These are phyloP conservation scores for Pterothamnion heteromorphum DNA, from an alignment of 31 red algal species.

Conservation along the genomic window DNA sequence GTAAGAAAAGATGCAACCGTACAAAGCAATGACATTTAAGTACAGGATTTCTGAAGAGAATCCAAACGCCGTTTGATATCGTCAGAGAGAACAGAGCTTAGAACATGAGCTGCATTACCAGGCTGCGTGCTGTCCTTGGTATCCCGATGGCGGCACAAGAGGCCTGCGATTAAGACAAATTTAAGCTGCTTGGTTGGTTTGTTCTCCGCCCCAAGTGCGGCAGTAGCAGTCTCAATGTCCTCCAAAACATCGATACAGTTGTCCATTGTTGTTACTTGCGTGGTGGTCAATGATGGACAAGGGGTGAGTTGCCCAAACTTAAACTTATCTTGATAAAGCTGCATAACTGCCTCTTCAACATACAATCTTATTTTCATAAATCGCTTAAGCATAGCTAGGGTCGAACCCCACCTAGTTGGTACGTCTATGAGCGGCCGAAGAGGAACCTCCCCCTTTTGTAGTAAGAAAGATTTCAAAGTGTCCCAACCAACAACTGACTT, in stretches of 20 bases:
- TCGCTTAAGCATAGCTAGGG: not conserved
- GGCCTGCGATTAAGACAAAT: not conserved
- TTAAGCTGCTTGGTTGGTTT: not conserved
- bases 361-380: not conserved
- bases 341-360: not conserved
- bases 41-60: not conserved
- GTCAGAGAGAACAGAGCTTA: slow-evolving; percentile 1
- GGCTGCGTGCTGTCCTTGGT: not conserved
- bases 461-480: too few species aligned
- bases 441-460: too few species aligned
- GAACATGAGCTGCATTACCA: slow-evolving; percentile 15
- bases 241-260: slow-evolving; percentile 34
- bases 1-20: not conserved
- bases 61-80: slow-evolving; percentile 8
- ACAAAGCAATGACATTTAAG: slow-evolving; percentile 7
- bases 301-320: not conserved
- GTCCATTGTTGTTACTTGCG: not conserved
- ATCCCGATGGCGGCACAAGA: slow-evolving; percentile 12
- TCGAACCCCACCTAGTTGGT: too few species aligned
- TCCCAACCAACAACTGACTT: too few species aligned
- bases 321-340: not conserved
- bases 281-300: not conserved
- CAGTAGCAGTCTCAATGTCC: not conserved
- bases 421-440: too few species aligned
- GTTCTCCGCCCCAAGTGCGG: not conserved